Percentiles rank a stretch among this genome's conserved stretches.
Conservation (phyloP, 768 basidiomycete genomes). For the Dacryopinax spathularia region DNA sequence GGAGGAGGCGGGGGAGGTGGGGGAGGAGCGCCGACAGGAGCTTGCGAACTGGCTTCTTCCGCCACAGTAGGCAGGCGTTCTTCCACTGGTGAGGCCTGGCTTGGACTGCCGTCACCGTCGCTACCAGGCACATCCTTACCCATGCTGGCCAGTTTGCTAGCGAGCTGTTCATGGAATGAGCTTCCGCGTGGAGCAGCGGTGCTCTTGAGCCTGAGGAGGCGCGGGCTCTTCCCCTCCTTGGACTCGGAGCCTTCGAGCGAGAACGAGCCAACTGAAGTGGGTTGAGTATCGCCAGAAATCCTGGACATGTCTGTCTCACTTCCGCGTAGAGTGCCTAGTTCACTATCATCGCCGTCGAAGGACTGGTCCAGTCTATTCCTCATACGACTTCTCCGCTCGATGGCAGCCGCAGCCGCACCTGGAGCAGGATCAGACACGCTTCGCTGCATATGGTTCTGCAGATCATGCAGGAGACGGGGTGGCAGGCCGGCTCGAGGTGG, state of each 20-base stretch:
- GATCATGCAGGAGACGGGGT: slow-evolving; percentile 22
- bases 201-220: slow-evolving; percentile 11
- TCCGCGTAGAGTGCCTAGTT: slow-evolving; percentile 24
- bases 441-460: slow-evolving; percentile 10
- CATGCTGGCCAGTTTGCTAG: slow-evolving; percentile 40
- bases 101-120: slow-evolving; percentile 10
- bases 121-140: slow-evolving; percentile 20
- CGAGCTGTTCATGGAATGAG: slow-evolving; percentile 48
- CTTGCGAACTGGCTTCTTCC: slow-evolving; percentile 26
- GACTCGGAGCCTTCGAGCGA: slow-evolving; percentile 9
- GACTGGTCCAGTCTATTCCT: slow-evolving; percentile 7
- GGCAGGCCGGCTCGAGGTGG: slow-evolving; percentile 15
- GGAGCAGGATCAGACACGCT: slow-evolving; percentile 7
- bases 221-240: slow-evolving; percentile 9
- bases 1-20: background rate
- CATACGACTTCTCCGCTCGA: slow-evolving; percentile 1
- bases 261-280: slow-evolving; percentile 43
- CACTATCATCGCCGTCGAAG: slow-evolving; percentile 10
- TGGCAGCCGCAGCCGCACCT: background rate
- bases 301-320: slow-evolving; percentile 44
- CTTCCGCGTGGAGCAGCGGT: slow-evolving; percentile 26
- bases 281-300: slow-evolving; percentile 39
- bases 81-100: slow-evolving; percentile 21
- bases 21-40: background rate
- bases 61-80: slow-evolving; percentile 26